Conservation (phyloP, 1,284 basidiomycete species). For the Tranzscheliella williamsii region DNA sequence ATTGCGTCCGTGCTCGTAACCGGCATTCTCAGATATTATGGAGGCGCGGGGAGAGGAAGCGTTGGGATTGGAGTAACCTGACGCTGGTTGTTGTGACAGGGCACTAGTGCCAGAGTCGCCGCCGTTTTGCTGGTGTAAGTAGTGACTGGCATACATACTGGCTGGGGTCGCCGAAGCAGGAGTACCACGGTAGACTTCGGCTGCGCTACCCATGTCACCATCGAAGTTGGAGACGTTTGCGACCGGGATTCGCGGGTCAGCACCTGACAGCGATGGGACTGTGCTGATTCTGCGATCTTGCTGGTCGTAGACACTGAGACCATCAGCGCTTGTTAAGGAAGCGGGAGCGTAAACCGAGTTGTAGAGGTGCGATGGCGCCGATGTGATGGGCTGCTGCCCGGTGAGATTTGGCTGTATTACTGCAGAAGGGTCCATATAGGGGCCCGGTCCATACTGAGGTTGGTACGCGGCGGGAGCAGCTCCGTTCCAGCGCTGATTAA, state of each 20-base stretch:
- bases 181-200: slow-evolving; percentile 23
- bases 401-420: slow-evolving; percentile 4
- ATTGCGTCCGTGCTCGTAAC: background rate
- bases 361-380: too few relatives aligned
- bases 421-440: slow-evolving; percentile 22
- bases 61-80: slow-evolving; percentile 28
- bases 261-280: slow-evolving; percentile 13
- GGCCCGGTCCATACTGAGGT: slow-evolving; percentile 7
- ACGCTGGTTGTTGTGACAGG: slow-evolving; percentile 1
- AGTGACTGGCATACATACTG: slow-evolving; percentile 32
- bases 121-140: slow-evolving; percentile 18
- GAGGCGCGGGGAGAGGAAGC: slow-evolving; percentile 26
- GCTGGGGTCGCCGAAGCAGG: slow-evolving; percentile 10
- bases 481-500: slow-evolving; percentile 38
- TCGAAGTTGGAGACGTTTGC: slow-evolving; percentile 19
- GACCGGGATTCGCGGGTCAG: slow-evolving; percentile 22
- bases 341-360: too few relatives aligned
- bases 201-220: slow-evolving; percentile 20
- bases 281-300: slow-evolving; percentile 22
- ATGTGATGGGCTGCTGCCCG: too few relatives aligned
- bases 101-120: slow-evolving; percentile 1
- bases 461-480: slow-evolving; percentile 7
- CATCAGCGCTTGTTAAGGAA: too few relatives aligned
- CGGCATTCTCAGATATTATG: slow-evolving; percentile 9
- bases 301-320: slow-evolving; percentile 6